Evolutionary conservation across 805 yeast genomes (phyloP), one percentile per base, ranked within the genome.

Genomic region (Starmera quercuum): DNA sequence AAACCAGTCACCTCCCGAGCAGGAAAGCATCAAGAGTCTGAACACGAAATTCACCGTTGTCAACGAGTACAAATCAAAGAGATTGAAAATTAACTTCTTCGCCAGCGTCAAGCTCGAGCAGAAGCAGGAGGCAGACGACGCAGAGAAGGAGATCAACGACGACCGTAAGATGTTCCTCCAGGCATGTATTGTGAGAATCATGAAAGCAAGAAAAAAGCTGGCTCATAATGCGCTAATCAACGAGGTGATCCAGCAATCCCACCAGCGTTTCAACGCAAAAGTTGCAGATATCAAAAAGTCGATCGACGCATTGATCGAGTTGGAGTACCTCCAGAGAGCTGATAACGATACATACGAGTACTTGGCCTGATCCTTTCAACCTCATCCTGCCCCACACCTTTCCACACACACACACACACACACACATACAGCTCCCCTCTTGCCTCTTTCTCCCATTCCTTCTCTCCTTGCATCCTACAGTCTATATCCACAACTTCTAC

Each of bases 141-240:
- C 87, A 3, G 80, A 75, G 44, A 78, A 75, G 55, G 95, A 87
- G 51, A 76, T 90, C 31, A 86, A 80, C 48, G 92, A 86, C 49
- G 87, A 87, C 40, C 74, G 96, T 53, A 82, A 81, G 59, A 77
- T 83, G 52, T 80, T 79, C 61, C 66, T 92, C 47, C 84, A 86
- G 52, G 96, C 97, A 2, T 84, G 95, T 51, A 86, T 92, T 59
- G 97, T 90, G 26, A 73, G 98, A 49, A 84, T 90, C 52, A 92
- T 90, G 97, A 90, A 90, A 64, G 88, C 96, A 1, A 73, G 96
- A 52, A 83, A 87, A 56, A 69, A 68, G 29, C 65, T 85, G 47
- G 75, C 75, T 43, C 97, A 88, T 54, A 82, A 79, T 31, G 79
- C 78, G 35, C 69, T 90, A 49, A 78, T 87, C 27, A 84, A 82